Conservation (phyloP, 257 asterid species). For the Fraxinus excelsior region DNA sequence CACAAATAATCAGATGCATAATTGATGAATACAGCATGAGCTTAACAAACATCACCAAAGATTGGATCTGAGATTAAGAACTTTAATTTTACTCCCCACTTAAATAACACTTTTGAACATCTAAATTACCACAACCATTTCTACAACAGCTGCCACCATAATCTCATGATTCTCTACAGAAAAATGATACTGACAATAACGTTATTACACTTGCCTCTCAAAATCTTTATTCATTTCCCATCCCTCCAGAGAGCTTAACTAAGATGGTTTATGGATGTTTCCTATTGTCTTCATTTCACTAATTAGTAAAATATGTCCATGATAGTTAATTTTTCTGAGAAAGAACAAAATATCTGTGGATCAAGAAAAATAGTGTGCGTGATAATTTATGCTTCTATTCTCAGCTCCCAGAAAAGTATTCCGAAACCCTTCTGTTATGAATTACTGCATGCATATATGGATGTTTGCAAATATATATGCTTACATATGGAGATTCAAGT, state of each 20-base stretch:
- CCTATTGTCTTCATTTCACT: background rate
- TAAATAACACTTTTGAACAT: background rate
- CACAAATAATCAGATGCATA: background rate
- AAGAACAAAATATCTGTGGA: background rate
- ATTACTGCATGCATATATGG: background rate
- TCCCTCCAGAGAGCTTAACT: background rate
- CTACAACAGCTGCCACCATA: background rate
- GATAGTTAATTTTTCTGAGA: background rate
- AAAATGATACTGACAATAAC: background rate
- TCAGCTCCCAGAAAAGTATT: too few relatives aligned
- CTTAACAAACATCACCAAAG: background rate
- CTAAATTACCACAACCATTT: background rate
- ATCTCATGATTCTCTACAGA: background rate
- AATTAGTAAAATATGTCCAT: background rate
- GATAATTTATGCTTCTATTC: background rate
- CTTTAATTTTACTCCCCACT: background rate
- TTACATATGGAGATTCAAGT: background rate
- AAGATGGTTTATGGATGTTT: background rate
- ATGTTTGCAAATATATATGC: background rate
- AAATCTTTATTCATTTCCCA: background rate
- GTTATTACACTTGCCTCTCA: background rate
- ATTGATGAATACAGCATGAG: background rate
- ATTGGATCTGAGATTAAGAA: background rate
- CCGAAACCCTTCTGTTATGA: too few relatives aligned
- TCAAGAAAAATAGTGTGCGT: background rate